Evolutionary conservation across 2,329 filamentous ascomycete genomes (phyloP).

Genomic region (Cladosporium sp.): DNA sequence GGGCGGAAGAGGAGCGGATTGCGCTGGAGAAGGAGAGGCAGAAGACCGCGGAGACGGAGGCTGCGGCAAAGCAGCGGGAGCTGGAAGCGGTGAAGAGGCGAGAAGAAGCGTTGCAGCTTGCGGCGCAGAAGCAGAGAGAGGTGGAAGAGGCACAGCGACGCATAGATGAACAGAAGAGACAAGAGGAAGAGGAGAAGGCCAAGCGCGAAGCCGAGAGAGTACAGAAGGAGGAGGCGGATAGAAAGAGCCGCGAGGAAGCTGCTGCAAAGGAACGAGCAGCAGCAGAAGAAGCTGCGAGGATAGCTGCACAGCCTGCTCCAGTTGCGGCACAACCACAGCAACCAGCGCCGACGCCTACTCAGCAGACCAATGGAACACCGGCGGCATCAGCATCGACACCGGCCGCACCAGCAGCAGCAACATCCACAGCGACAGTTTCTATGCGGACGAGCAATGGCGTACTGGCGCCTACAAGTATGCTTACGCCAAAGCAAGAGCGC

Average conservation of each 20-base stretch:
- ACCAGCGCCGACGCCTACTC: constrained; percentile 5
- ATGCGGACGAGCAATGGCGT: neutral
- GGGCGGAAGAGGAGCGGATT: constrained; percentile 41
- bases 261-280: constrained; percentile 29
- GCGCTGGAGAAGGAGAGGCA: constrained; percentile 46
- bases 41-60: constrained; percentile 47
- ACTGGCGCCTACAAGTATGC: constrained; percentile 3
- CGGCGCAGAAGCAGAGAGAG: constrained; percentile 37
- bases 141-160: constrained; percentile 32
- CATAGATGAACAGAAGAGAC: constrained; percentile 29
- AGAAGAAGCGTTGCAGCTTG: constrained; percentile 29
- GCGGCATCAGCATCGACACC: neutral
- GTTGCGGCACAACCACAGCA: neutral
- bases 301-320: constrained; percentile 17
- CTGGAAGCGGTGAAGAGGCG: constrained; percentile 30
- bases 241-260: constrained; percentile 25
- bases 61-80: constrained; percentile 33
- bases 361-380: constrained; percentile 21
- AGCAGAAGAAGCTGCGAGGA: constrained; percentile 33
- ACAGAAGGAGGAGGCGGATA: constrained; percentile 31
- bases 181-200: constrained; percentile 32
- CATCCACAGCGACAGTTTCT: neutral
- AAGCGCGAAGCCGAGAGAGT: constrained; percentile 31
- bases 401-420: neutral
- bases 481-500: constrained; percentile 33